Base-by-base conservation (phyloP, 176 grass and related monocot species). In the Carex cristatella region DNA sequence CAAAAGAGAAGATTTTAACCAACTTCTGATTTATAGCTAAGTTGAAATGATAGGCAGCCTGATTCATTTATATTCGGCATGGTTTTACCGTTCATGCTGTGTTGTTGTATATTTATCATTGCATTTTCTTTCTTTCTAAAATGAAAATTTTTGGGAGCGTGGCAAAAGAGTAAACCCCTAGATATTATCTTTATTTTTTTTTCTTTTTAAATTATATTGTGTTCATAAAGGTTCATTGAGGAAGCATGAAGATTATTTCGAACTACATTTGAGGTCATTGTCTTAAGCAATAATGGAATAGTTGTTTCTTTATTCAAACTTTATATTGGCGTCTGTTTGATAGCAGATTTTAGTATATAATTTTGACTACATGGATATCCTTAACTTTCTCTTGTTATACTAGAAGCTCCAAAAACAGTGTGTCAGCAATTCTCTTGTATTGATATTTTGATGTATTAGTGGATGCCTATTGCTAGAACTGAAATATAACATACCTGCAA, bases 1-100 rank as follows among this genome's bases (percentile, higher is more conserved):
- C 88, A 1, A 94, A 92, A 86, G 94, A 91, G 19, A 94, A 64
- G 82, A 94, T 97, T 16, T 81, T 97, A 84, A 94, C 79, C 32
- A 97, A 92, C 69, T 91, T 94, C 61, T 94, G 85, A 97, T 57
- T 31, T 91, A 77, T 91, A 81, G 11, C 10, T 10, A 78, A 62
- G 56, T 5, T 88, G 40, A 16, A 30, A 28, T 78, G 63, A 81
- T 76, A 81, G 74, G 81, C 33, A 40, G 79, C 88, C 55, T 13
- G 33, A 53, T 65, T 86, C 46, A 86, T 70, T 63, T 87, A 83
- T 91, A 84, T 81, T 55, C 30, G 32, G 73, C 81, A 40, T 59
- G 79, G 35, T 65, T 82, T 63, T 86, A 81, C n/a, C 44, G 2
- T 75, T 77, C 7, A 57, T 2, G 37, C 46, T 28, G 2, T 4